Evolutionary conservation across 2,329 filamentous ascomycete species (phyloP).

Genomic region (Phymatotrichopsis omnivora): DNA sequence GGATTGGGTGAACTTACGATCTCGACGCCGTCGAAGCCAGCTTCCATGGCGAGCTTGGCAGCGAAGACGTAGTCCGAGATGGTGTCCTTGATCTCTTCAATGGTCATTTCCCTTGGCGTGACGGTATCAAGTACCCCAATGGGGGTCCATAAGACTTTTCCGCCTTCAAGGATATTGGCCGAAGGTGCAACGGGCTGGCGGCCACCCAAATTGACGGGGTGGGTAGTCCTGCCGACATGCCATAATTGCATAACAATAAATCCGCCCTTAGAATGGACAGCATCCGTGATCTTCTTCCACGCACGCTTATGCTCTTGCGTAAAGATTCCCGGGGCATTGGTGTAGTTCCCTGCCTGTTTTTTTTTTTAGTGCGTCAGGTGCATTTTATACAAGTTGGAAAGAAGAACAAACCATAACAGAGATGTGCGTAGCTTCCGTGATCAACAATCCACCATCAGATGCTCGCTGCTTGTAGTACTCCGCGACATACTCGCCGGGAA

Average conservation of each 20-base stretch:
- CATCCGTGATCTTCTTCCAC: slow-evolving; percentile 52
- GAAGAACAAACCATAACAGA: slow-evolving; percentile 33
- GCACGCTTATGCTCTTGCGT: slow-evolving; percentile 46
- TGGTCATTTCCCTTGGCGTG: slow-evolving; percentile 22
- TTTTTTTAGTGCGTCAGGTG: neutral
- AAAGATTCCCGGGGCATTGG: slow-evolving; percentile 49
- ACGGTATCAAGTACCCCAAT: slow-evolving; percentile 11
- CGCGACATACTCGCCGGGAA: slow-evolving; percentile 38
- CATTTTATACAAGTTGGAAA: neutral
- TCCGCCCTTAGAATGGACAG: slow-evolving; percentile 52
- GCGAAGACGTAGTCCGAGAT: slow-evolving; percentile 36
- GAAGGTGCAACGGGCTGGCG: slow-evolving; percentile 19
- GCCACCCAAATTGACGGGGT: slow-evolving; percentile 25
- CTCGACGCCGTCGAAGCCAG: slow-evolving; percentile 54
- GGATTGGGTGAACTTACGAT: slow-evolving; percentile 4
- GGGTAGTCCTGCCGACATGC: slow-evolving; percentile 48
- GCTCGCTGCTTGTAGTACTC: slow-evolving; percentile 48
- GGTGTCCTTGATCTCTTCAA: slow-evolving; percentile 35
- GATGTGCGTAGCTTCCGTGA: slow-evolving; percentile 49
- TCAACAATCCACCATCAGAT: slow-evolving; percentile 46
- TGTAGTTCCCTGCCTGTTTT: slow-evolving; percentile 40
- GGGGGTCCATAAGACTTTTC: slow-evolving; percentile 13
- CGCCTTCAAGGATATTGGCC: slow-evolving; percentile 10
- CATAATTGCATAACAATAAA: slow-evolving; percentile 55
- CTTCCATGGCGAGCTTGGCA: slow-evolving; percentile 36